Evolutionary conservation across 768 basidiomycete genomes (phyloP), one percentile per base, ranked within the genome.

Genomic region (Gautieria morchelliformis): DNA sequence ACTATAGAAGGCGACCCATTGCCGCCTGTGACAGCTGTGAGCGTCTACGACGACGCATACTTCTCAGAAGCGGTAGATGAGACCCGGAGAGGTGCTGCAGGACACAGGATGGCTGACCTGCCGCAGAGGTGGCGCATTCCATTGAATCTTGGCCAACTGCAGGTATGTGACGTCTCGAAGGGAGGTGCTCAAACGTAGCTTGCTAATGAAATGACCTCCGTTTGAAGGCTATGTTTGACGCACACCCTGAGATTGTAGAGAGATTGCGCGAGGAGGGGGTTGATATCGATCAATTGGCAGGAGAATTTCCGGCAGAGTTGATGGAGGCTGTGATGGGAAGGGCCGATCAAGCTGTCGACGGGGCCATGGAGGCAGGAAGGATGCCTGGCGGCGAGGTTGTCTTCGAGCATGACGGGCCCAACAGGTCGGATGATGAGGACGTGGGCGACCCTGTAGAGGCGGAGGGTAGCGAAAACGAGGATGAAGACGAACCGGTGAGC

Each of bases 21-120:
- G 2, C 92, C 94, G 0, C 93, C 94, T 0, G 71, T 70, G 6
- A 76, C 78, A 1, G 70, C 78, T 2, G 64, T 82, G 2, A 85
- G 76, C 35, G 66, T 63, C 41, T 96, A 96, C 69, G 77, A 92
- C 60, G 71, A 77, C 4, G 68, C 68, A n/a, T 96, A 93, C 70
- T 94, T 97, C 72, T 71, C 69, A 15, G 80, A 81, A 1, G 72
- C 76, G 3, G 83, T 84, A 52, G 64, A 53, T 48, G 42, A n/a
- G 42, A 44, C 15, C 47, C 27, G 42, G 42, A 27, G 35, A 37
- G 8, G 10, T 37, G 24, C 27, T 42, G 35, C n/a, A 32, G 10
- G 32, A 20, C 11, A 32, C 39, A n/a, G 32, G 42, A 9, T 37
- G 32, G n/a, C 39, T 14, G n/a, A 27, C 27, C 15, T 10, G 22